Evolutionary conservation across 768 basidiomycete genomes (phyloP).

Genomic region (Kwoniella sp.): DNA sequence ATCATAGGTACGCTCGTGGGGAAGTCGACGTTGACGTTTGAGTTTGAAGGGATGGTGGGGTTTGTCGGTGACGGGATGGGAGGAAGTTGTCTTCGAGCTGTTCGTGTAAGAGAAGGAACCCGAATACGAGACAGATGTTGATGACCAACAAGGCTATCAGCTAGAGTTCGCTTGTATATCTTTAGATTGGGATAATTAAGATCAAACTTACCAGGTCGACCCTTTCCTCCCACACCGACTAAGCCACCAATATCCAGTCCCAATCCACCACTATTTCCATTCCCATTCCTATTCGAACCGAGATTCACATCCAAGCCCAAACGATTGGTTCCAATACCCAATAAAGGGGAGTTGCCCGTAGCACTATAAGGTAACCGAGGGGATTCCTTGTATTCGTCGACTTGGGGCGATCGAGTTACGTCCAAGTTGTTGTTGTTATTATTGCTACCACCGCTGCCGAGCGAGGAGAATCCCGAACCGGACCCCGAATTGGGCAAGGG

Average conservation of each 20-base stretch:
- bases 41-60: conserved; percentile 3
- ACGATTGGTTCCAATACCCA: not conserved
- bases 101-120: no score
- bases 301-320: conserved; percentile 9
- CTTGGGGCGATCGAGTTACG: conserved; percentile 12
- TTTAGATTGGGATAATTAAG: no score
- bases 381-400: conserved; percentile 1
- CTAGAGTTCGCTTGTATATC: no score
- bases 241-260: conserved; percentile 8
- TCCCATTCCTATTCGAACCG: not conserved
- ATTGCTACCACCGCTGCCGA: not conserved
- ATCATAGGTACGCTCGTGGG: conserved; percentile 21
- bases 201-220: conserved; percentile 12
- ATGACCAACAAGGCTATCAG: no score
- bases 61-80: conserved; percentile 10
- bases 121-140: no score
- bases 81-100: conserved; percentile 16
- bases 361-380: not conserved
- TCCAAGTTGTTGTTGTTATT: conserved; percentile 6
- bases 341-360: conserved; percentile 7
- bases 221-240: conserved; percentile 9
- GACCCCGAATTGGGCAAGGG: conserved; percentile 13
- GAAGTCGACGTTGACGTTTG: not conserved
- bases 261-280: conserved; percentile 3
- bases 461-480: not conserved